Evolutionary conservation across 169 alveolate genomes (phyloP), one percentile per base, ranked within the genome.

Genomic region (Eimeria mitis): DNA sequence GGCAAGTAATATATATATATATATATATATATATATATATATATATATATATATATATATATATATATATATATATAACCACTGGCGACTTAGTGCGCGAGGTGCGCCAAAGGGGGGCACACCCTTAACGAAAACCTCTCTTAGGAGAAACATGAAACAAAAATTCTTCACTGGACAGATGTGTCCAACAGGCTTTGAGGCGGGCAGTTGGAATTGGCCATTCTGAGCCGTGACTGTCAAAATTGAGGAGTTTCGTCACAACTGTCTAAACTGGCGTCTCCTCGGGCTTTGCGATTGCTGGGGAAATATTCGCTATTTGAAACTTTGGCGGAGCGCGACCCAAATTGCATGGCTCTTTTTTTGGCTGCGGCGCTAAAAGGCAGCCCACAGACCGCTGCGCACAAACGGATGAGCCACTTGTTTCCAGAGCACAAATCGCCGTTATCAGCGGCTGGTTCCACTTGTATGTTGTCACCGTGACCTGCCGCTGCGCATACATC

Each of bases 291-390:
- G 14, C 96, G 85, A 49, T 92, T 92, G 70, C 92, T 79, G 16
- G 89, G 47, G 49, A 71, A 65, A 59, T 54, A 83, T 37, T 88
- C 71, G n/a, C 88, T 79, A 52, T 92, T 92, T 76, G 96, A 92
- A 63, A 83, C 87, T 68, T 94, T 89, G 40, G 96, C 96, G 11
- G 96, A 73, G 28, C 96, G 83, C 25, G 96, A 73, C 54, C 96
- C 96, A 85, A 94, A 94, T 83, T 94, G 96, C 75, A 94, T 87
- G 37, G 96, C 96, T 1, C 96, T 73, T 65, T 94, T 94, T 54
- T 87, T 85, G 44, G 94, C 87, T 11, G n/a, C 56, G n/a, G 95
- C 89, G 65, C 88, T 44, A 54, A 85, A 73, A 63, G 63, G 44
- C 88, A 94, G 71, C 37, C 79, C 89, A 78, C 83, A 78, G 40